These are phyloP conservation scores for Coniferiporia weirii DNA, from an alignment of 1,284 basidiomycete species.

Conservation along the genomic window DNA sequence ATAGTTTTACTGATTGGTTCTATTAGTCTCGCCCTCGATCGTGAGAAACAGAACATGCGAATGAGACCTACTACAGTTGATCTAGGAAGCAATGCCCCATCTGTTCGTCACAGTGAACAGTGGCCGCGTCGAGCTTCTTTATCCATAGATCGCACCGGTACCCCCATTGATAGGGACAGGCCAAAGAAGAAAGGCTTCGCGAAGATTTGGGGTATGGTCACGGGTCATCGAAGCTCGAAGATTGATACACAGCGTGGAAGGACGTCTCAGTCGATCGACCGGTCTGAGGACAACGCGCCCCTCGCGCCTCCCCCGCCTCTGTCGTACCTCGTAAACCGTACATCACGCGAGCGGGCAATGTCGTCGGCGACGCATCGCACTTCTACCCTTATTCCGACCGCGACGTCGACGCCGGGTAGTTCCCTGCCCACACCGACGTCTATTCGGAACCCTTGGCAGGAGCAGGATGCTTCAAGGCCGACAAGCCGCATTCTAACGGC, in stretches of 20 bases:
- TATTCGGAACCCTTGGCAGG: conserved; percentile 16
- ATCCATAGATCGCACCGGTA: conserved; percentile 40
- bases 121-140: conserved; percentile 29
- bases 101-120: conserved; percentile 45
- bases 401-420: neutral
- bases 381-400: conserved; percentile 33
- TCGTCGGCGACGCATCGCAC: conserved; percentile 49
- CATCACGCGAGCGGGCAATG: conserved; percentile 27
- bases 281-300: conserved; percentile 61
- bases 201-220: conserved; percentile 80
- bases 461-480: conserved; percentile 2
- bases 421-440: conserved; percentile 17
- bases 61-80: conserved; percentile 39
- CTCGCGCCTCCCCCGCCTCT: conserved; percentile 81
- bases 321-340: conserved; percentile 74
- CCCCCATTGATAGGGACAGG: conserved; percentile 37
- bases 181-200: conserved; percentile 76
- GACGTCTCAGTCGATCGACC: conserved; percentile 38
- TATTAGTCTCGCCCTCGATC: conserved; percentile 67
- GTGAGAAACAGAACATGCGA: conserved; percentile 44
- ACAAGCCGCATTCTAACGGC: conserved; percentile 5
- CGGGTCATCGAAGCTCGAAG: conserved; percentile 38
- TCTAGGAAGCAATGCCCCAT: conserved; percentile 33
- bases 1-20: conserved; percentile 4
- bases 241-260: conserved; percentile 30